Evolutionary conservation across 352 stramenopile genomes (phyloP), one percentile per base, ranked within the genome.

Genomic region (Globisporangium lucens): DNA sequence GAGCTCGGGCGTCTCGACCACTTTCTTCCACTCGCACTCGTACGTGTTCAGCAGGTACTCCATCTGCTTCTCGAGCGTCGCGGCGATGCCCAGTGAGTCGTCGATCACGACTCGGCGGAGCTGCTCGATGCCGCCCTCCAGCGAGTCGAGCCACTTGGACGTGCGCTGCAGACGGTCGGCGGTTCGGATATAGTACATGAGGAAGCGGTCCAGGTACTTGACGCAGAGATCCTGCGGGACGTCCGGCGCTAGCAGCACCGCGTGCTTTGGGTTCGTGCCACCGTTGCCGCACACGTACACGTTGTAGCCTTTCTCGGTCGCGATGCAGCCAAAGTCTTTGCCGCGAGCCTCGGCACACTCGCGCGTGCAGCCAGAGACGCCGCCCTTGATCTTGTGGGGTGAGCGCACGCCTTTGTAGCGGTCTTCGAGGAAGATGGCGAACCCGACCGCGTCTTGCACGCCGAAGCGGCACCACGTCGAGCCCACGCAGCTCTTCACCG

Each of bases 311-410:
- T 93, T 83, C 68, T 98, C 91, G 3, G 93, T 98, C 6, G 93
- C 91, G 66, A 98, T 97, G 67, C 93, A 84, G n/a, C 91, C 93
- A 71, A 98, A 98, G 80, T 98, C 93, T 68, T 98, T 98, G 49
- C 87, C 73, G 69, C 94, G 82, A 22, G 93, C 93, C 73, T 98
- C 93, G 17, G 93, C 90, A 74, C 93, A 98, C 71, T 98, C 93
- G 24, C 93, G 87, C 9, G 90, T 90, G 75, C 93, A 98, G 29
- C 93, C 93, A 27, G 83, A 95, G 12, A 98, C 90, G 1, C 74
- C 93, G 67, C 85, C 89, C 69, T 98, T 98, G 69, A 97, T 86
- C 78, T 98, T 98, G 75, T 98, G 93, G 4, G 93, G 91, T 17
- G 93, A 96, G 33, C 93, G 91, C 41, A 98, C 80, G 51, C 91